Conservation (phyloP, 2,329 filamentous ascomycete genomes). For the Fusarium sp. region DNA sequence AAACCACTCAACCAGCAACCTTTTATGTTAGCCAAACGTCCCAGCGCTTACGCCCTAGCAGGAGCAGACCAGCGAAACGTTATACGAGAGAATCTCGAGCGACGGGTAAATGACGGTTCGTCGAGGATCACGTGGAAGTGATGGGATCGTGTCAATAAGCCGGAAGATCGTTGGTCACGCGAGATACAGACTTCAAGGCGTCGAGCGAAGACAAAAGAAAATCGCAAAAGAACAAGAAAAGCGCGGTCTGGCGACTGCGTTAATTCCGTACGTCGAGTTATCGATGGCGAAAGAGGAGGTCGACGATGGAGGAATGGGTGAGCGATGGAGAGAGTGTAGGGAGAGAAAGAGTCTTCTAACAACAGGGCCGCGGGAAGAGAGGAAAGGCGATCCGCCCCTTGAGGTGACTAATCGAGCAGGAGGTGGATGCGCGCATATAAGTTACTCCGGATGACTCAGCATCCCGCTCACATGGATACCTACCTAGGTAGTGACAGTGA, state of each 20-base stretch:
- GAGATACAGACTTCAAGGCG: not conserved
- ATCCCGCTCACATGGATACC: not conserved
- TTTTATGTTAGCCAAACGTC: conserved; percentile 46
- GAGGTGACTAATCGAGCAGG: conserved; percentile 33
- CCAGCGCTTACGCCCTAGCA: conserved; percentile 37
- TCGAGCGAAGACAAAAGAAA: not conserved
- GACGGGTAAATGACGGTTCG: conserved; percentile 1
- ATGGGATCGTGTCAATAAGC: conserved; percentile 13
- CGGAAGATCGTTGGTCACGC: conserved; percentile 9
- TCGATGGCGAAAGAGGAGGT: conserved; percentile 29
- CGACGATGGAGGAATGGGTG: conserved; percentile 29
- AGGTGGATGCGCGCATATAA: not conserved
- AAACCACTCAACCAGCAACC: conserved; percentile 49
- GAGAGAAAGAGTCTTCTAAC: conserved; percentile 40
- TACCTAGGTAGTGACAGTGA: not conserved
- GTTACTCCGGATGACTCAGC: conserved; percentile 28
- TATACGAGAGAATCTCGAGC: conserved; percentile 15
- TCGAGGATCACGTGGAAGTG: conserved; percentile 23
- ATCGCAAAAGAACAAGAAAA: not conserved
- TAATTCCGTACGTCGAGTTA: conserved; percentile 25
- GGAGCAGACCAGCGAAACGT: conserved; percentile 41
- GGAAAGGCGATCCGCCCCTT: conserved; percentile 6
- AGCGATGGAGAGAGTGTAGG: conserved; percentile 33
- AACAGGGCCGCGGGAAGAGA: conserved; percentile 16
- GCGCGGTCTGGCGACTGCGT: conserved; percentile 10